A percentile compares a stretch with the other conserved stretches of the same genome.
Evolutionary conservation across 306 rosid genomes (phyloP).

Genomic region (Glycine tomentella): DNA sequence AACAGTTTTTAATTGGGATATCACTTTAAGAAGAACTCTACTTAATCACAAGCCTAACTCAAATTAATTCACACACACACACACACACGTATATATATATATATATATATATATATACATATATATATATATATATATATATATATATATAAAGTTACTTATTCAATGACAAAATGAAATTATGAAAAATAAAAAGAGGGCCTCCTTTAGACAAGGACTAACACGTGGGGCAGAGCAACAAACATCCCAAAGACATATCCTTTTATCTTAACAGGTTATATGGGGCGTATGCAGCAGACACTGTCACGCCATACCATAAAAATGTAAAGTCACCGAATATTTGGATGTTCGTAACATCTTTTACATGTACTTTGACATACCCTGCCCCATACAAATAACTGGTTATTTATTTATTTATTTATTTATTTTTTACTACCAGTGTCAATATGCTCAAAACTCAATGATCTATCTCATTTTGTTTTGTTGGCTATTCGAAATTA

Average conservation of each 20-base stretch:
- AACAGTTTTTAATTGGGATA: too few species aligned
- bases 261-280: neutral
- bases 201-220: neutral
- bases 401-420: neutral
- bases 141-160: neutral
- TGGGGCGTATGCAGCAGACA: neutral
- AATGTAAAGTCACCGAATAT: slow-evolving; percentile 32
- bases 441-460: neutral
- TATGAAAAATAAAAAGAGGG: neutral
- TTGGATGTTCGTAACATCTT: slow-evolving; percentile 4
- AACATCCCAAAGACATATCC: slow-evolving; percentile 5
- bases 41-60: neutral
- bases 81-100: too few species aligned
- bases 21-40: neutral
- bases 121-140: too few species aligned
- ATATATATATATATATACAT: neutral
- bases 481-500: slow-evolving; percentile 1
- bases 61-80: neutral
- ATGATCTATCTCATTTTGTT: neutral
- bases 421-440: neutral
- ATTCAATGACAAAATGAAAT: neutral
- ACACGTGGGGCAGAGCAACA: slow-evolving; percentile 3
- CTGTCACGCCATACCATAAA: slow-evolving; percentile 1
- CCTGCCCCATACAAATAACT: neutral
- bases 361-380: slow-evolving; percentile 11